A percentile compares a stretch with the other conserved stretches of the same genome.
Conservation (phyloP, 2,329 filamentous ascomycete species). For the Westerdykella sp. region DNA sequence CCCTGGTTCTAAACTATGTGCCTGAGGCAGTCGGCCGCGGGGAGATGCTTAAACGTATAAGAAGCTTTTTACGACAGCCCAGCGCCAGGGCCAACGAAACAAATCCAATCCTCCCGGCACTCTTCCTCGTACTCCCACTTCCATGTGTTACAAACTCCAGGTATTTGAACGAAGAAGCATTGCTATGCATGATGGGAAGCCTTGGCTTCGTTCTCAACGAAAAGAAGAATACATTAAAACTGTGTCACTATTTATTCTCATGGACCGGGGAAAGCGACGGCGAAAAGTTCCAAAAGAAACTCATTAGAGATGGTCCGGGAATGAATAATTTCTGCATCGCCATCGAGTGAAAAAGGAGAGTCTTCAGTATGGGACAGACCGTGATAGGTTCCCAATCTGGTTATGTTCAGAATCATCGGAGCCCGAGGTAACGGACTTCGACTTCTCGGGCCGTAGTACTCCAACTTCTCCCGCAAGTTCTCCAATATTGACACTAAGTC, state of each 20-base stretch:
- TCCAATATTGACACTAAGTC: too few relatives aligned
- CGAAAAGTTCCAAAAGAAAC: conserved; percentile 60
- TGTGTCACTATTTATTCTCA: conserved; percentile 86
- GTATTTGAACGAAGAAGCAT: conserved; percentile 68
- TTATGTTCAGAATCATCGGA: too few relatives aligned
- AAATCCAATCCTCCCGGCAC: conserved; percentile 46
- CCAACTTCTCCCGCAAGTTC: too few relatives aligned
- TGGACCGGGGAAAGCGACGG: conserved; percentile 35
- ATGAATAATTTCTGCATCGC: conserved; percentile 91
- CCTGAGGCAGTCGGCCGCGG: conserved; percentile 69
- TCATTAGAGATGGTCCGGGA: conserved; percentile 65
- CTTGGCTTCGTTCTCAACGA: conserved; percentile 64
- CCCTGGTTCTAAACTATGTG: conserved; percentile 90
- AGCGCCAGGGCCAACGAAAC: conserved; percentile 4
- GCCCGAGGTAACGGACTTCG: too few relatives aligned
- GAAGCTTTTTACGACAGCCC: conserved; percentile 26
- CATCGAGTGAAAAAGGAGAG: conserved; percentile 37
- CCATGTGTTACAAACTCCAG: conserved; percentile 86
- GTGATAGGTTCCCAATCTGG: too few relatives aligned
- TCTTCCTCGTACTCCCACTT: conserved; percentile 86
- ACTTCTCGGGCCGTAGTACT: too few relatives aligned
- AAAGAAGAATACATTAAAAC: conserved; percentile 70
- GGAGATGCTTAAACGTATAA: conserved; percentile 62
- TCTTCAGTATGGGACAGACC: too few relatives aligned
- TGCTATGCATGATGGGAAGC: conserved; percentile 67